Conservation (phyloP, 2,329 filamentous ascomycete species). For the Fusarium ramigenum region DNA sequence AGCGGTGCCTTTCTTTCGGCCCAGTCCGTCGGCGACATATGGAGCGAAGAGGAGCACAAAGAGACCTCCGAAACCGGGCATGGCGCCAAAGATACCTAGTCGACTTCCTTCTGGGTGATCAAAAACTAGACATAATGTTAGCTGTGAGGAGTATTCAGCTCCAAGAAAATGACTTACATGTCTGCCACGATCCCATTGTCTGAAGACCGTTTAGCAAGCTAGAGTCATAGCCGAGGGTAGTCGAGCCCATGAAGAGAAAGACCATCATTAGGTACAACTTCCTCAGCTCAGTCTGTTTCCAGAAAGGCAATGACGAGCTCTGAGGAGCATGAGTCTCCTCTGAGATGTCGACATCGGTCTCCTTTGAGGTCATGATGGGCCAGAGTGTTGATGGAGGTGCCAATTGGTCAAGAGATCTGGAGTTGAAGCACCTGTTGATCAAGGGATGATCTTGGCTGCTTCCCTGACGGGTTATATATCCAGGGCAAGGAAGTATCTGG, state of each 20-base stretch:
- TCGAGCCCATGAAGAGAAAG: conserved; percentile 39
- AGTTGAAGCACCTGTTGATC: background rate
- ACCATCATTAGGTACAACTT: conserved; percentile 40
- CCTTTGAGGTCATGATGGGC: conserved; percentile 14
- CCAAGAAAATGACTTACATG: background rate
- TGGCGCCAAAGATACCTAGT: conserved; percentile 39
- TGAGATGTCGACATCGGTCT: conserved; percentile 12
- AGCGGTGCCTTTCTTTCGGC: conserved; percentile 37
- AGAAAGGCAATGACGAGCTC: conserved; percentile 30
- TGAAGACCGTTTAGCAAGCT: conserved; percentile 35
- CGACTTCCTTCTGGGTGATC: conserved; percentile 36
- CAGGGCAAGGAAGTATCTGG: background rate
- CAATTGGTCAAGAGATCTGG: background rate
- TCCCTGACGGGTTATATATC: background rate
- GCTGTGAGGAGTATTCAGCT: accelerated
- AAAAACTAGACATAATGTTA: conserved; percentile 23
- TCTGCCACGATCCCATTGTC: conserved; percentile 37
- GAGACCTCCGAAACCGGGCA: conserved; percentile 38
- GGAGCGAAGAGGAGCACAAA: conserved; percentile 41
- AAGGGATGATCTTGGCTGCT: background rate
- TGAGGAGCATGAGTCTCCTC: conserved; percentile 11
- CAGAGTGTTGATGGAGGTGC: background rate
- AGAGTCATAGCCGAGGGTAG: conserved; percentile 34
- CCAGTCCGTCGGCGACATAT: conserved; percentile 38
- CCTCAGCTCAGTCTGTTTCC: conserved; percentile 37